These are phyloP conservation scores for Fusarium nygamai DNA, from an alignment of 2,329 filamentous ascomycete species.

Conservation along the genomic window DNA sequence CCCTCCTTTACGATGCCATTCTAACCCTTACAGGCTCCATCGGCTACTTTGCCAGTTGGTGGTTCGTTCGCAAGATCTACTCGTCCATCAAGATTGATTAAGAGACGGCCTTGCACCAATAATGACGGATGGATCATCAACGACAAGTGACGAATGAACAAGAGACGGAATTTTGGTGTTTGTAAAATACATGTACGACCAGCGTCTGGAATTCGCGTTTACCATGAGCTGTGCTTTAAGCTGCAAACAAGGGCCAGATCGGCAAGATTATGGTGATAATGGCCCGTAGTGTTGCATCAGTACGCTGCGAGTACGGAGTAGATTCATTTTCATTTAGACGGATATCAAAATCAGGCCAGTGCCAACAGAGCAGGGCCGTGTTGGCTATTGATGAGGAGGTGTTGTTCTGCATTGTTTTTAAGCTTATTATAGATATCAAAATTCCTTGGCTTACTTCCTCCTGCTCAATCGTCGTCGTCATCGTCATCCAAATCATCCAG, in stretches of 20 bases:
- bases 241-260: not conserved
- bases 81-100: constrained; percentile 98
- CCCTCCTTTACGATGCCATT: not conserved
- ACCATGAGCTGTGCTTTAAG: constrained; percentile 1
- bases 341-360: constrained; percentile 18
- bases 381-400: constrained; percentile 29
- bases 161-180: constrained; percentile 27
- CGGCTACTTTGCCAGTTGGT: constrained; percentile 94
- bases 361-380: constrained; percentile 13
- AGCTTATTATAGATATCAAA: constrained; percentile 31
- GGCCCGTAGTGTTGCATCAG: constrained; percentile 10
- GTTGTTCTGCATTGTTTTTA: constrained; percentile 21
- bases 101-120: constrained; percentile 9
- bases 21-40: constrained; percentile 76
- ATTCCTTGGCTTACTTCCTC: not conserved
- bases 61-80: constrained; percentile 94
- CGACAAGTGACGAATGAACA: constrained; percentile 34
- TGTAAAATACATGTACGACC: constrained; percentile 49
- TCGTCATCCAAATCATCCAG: constrained; percentile 63
- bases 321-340: constrained; percentile 32
- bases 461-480: constrained; percentile 45
- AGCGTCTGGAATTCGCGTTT: constrained; percentile 37
- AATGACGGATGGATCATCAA: constrained; percentile 8
- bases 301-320: constrained; percentile 25
- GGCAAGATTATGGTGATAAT: constrained; percentile 4